Evolutionary conservation across 495 filamentous ascomycete genomes (phyloP).

Genomic region (Penicillium nucicola): DNA sequence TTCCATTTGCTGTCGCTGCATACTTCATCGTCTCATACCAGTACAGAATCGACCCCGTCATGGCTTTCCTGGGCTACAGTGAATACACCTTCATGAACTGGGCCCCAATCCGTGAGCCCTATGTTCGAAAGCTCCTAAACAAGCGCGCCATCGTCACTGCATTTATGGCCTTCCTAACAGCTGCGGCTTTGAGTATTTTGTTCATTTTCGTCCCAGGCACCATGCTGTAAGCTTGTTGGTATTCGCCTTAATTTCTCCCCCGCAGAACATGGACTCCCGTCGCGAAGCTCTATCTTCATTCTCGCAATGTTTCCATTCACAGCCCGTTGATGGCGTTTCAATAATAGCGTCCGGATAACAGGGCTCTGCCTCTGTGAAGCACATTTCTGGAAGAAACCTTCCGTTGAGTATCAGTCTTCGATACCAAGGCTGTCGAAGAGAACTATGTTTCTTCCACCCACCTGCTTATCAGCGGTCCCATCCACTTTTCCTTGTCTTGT

Average conservation of each 20-base stretch:
- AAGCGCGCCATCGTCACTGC: conserved; percentile 79
- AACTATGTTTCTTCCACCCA: background rate
- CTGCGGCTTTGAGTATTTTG: conserved; percentile 70
- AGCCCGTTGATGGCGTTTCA: background rate
- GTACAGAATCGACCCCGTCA: conserved; percentile 87
- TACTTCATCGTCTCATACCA: conserved; percentile 89
- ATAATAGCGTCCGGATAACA: conserved; percentile 2
- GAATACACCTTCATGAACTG: conserved; percentile 95
- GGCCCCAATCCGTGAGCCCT: conserved; percentile 80
- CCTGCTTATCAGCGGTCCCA: conserved; percentile 9
- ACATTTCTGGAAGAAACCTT: conserved; percentile 1
- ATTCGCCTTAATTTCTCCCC: background rate
- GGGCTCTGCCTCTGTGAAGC: conserved; percentile 18
- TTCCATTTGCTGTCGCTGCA: conserved; percentile 88
- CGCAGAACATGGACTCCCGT: conserved; percentile 1
- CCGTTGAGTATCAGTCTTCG: background rate
- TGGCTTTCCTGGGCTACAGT: conserved; percentile 84
- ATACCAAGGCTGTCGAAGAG: background rate
- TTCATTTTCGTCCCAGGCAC: conserved; percentile 95
- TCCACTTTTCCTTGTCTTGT: conserved; percentile 21
- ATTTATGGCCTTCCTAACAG: conserved; percentile 66
- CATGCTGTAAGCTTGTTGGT: conserved; percentile 55
- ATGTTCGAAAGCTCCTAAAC: conserved; percentile 76
- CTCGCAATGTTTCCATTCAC: background rate
- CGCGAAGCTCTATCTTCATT: background rate